These are phyloP conservation scores for Taphrina confusa DNA, from an alignment of 1,139 yeast genomes.

Conservation along the genomic window DNA sequence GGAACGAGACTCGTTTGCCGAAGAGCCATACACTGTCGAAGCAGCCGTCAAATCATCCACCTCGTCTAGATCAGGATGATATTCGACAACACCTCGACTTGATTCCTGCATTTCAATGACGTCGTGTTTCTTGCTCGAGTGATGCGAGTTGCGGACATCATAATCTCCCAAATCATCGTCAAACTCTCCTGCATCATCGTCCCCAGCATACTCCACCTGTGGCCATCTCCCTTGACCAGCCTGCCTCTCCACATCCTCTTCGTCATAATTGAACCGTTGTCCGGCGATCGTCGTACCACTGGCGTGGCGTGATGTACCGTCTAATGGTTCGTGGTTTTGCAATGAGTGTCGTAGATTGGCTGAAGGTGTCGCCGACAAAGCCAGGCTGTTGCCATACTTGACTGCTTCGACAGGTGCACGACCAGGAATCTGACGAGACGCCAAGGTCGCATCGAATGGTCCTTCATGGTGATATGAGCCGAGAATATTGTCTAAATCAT, in stretches of 20 bases:
- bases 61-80: slow-evolving; percentile 9
- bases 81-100: slow-evolving; percentile 24
- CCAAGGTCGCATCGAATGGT: slow-evolving; percentile 39
- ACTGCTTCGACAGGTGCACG: slow-evolving; percentile 39
- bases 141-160: neutral
- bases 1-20: neutral
- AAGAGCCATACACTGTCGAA: slow-evolving; percentile 2
- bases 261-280: slow-evolving; percentile 24
- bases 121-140: neutral
- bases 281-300: slow-evolving; percentile 34
- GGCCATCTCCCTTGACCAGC: slow-evolving; percentile 9
- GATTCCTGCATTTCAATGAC: slow-evolving; percentile 15
- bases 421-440: slow-evolving; percentile 36
- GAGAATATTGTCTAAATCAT: slow-evolving; percentile 18
- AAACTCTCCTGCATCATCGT: slow-evolving; percentile 8
- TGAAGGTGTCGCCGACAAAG: slow-evolving; percentile 38
- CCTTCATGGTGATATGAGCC: slow-evolving; percentile 40
- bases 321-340: slow-evolving; percentile 36
- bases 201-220: neutral
- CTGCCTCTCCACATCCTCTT: slow-evolving; percentile 26
- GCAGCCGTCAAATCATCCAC: slow-evolving; percentile 8
- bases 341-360: slow-evolving; percentile 36
- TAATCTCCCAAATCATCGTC: slow-evolving; percentile 10
- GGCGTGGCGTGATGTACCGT: slow-evolving; percentile 37
- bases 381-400: slow-evolving; percentile 32